Evolutionary conservation across 2,329 filamentous ascomycete species (phyloP).

Genomic region (Chrysoporthe puriensis): DNA sequence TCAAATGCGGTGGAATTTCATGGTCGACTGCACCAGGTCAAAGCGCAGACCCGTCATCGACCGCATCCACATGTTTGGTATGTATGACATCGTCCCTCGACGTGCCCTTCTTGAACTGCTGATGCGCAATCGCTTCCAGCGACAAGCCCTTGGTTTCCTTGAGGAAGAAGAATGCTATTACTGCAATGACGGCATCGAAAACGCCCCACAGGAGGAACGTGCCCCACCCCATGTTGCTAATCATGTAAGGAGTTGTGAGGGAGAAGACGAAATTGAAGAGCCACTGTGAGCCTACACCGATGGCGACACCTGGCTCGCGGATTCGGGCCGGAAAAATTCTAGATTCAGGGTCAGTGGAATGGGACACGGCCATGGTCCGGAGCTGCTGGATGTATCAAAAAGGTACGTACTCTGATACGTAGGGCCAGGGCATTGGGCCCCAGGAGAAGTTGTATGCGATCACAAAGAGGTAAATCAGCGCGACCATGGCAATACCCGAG

Average conservation of each 20-base stretch:
- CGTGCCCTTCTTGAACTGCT: slow-evolving; percentile 33
- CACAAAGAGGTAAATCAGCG: slow-evolving; percentile 59
- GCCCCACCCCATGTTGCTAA: slow-evolving; percentile 49
- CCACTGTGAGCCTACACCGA: slow-evolving; percentile 52
- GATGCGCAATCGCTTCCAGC: slow-evolving; percentile 58
- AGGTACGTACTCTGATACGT: slow-evolving; percentile 45
- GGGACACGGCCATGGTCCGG: neutral
- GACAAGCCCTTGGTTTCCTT: slow-evolving; percentile 72
- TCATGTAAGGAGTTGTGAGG: slow-evolving; percentile 53
- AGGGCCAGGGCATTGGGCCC: slow-evolving; percentile 56
- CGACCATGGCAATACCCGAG: slow-evolving; percentile 53
- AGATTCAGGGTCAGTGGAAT: neutral
- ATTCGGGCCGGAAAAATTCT: slow-evolving; percentile 53
- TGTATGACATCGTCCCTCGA: slow-evolving; percentile 23
- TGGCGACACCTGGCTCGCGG: slow-evolving; percentile 50
- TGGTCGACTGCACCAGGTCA: neutral
- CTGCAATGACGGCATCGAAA: slow-evolving; percentile 46
- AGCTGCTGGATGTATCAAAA: too few species aligned
- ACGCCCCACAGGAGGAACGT: slow-evolving; percentile 52
- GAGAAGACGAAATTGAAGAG: slow-evolving; percentile 54
- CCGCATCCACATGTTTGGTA: slow-evolving; percentile 23
- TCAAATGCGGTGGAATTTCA: neutral
- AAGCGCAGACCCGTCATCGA: neutral
- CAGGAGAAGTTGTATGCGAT: slow-evolving; percentile 55
- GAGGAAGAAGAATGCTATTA: slow-evolving; percentile 56